Base-by-base conservation (phyloP, 495 filamentous ascomycete species). In the Sordaria brevicollis region DNA sequence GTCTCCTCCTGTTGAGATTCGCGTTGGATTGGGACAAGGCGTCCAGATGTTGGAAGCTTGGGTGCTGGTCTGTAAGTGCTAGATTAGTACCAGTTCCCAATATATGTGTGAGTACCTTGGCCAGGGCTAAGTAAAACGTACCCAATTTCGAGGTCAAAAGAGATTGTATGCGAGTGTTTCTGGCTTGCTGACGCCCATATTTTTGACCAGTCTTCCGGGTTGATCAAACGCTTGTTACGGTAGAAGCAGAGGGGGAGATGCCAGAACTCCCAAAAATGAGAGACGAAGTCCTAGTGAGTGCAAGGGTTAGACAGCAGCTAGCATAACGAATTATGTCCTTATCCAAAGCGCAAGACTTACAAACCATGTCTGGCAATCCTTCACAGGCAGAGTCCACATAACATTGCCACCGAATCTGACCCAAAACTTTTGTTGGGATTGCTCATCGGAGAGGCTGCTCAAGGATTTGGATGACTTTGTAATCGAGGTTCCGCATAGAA, bases 261-360 rank as follows among this genome's bases (percentile, higher is more conserved):
- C 74, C 77, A 80, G 54, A 76, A 80, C 41, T 81, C 78, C 19
- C 73, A 75, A 62, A 82, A 82, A 65, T 81, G 76, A 29, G 74
- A 73, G 1, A 75, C 35, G 65, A 82, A 81, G 36, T 65, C 70
- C 77, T 78, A 17, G 3, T 1, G 15, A 62, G 11, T 66, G n/a
- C 67, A 9, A 49, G 4, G n/a, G 41, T 73, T 54, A 69, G 35
- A 29, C 0, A 57, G 10, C 21, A 57, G 10, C 0, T 10, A 5
- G 0, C 65, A 25, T 10, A 6, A 43, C 2, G 4, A 8, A 36
- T n/a, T 21, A 25, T 65, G 17, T 31, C 4, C 9, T 39, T 31
- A 2, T 57, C 1, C 29, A 10, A n/a, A 62, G 19, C 31, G 11
- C 4, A 34, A 67, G 35, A 71, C 78, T 72, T 70, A 81, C 80